Conservation (phyloP, 2,329 filamentous ascomycete species). For the Huntiella bhutanensis region DNA sequence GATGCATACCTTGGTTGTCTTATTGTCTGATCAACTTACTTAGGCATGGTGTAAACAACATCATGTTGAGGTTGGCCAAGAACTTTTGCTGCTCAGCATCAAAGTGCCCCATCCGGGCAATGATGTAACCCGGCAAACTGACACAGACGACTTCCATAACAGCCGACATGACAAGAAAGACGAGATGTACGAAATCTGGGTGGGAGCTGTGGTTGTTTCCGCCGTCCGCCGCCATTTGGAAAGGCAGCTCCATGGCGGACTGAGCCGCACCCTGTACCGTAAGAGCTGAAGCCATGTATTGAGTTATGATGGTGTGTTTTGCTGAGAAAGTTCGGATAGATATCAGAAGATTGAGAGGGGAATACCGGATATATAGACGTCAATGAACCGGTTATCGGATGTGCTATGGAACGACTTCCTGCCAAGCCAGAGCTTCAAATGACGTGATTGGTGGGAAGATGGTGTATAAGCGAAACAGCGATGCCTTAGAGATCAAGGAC, state of each 20-base stretch:
- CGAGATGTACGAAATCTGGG: constrained; percentile 48
- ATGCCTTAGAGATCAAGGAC: no score
- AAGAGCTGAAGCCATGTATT: neutral
- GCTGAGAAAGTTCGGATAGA: no score
- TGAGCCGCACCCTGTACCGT: neutral
- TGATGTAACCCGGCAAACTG: constrained; percentile 80
- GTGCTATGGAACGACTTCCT: no score
- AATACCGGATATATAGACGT: no score
- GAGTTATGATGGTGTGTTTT: neutral
- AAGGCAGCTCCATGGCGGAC: neutral
- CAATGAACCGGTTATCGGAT: no score
- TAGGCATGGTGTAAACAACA: constrained; percentile 89
- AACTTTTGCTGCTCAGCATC: constrained; percentile 94
- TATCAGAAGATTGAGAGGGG: no score
- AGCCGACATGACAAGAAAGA: constrained; percentile 79
- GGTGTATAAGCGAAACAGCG: no score
- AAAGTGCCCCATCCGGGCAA: constrained; percentile 79
- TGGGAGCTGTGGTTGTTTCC: constrained; percentile 28
- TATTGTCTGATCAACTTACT: constrained; percentile 35
- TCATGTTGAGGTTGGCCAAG: constrained; percentile 86
- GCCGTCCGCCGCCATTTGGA: neutral
- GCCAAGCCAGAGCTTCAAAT: no score
- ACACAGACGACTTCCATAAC: constrained; percentile 92
- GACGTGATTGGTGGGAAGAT: no score
- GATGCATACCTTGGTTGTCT: constrained; percentile 12